Base-by-base conservation (phyloP, 31 red algal genomes). In the Asparagopsis taxiformis region DNA sequence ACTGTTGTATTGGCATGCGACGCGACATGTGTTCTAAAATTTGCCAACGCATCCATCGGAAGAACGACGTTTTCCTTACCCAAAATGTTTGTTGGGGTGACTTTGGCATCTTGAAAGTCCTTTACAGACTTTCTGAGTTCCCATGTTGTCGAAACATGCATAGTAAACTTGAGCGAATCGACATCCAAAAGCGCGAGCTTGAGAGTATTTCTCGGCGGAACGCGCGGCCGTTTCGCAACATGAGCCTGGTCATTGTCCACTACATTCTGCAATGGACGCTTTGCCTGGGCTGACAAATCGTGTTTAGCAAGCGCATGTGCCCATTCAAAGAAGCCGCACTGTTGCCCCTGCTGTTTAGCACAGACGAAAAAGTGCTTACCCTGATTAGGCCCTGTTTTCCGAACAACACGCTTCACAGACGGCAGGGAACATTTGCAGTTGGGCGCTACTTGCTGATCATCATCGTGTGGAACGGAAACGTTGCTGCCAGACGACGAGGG, bases 241-340 rank as follows among this genome's bases (percentile, higher is more conserved):
- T n/a, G n/a, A n/a, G n/a, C n/a, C n/a, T n/a, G n/a, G n/a, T n/a
- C n/a, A n/a, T n/a, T n/a, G n/a, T n/a, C n/a, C n/a, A n/a, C n/a
- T n/a, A n/a, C n/a, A n/a, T n/a, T n/a, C n/a, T n/a, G n/a, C n/a
- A n/a, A n/a, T n/a, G n/a, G n/a, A n/a, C n/a, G n/a, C n/a, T n/a
- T n/a, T n/a, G n/a, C n/a, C n/a, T n/a, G n/a, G n/a, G n/a, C n/a
- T n/a, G n/a, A n/a, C n/a, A n/a, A n/a, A n/a, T n/a, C n/a, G n/a
- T n/a, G n/a, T 20, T 39, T 44, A n/a, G 3, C 22, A 22, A 28
- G 34, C 26, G n/a, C 2, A 25, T 51, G 31, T 39, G 75, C 84
- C 84, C 84, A 89, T 28, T 73, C 65, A 58, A 89, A 89, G 39
- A 78, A 89, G 1, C 75, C 74, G 41, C 84, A 89, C 33, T 79